phyloP scores from a whole-genome alignment of 2,329 filamentous ascomycete genomes.

The Colletotrichum noveboracense region DNA sequence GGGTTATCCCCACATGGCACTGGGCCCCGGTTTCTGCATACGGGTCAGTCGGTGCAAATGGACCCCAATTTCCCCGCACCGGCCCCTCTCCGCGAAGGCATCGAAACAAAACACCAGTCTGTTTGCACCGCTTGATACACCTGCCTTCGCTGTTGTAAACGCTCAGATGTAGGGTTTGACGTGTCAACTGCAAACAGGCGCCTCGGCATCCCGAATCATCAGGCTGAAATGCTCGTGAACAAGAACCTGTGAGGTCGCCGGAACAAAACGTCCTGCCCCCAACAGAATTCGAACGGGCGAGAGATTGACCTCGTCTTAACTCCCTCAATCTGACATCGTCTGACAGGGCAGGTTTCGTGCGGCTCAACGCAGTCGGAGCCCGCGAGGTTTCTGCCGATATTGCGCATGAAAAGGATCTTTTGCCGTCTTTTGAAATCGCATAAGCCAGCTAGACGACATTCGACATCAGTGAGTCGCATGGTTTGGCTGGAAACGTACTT shows the following conservation, averaged over 20 bases:
- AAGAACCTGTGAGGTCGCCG: neutral
- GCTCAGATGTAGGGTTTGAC: neutral
- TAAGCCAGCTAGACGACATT: neutral
- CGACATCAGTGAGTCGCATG: neutral
- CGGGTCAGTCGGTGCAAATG: neutral
- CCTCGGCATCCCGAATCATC: neutral
- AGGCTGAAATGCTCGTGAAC: neutral
- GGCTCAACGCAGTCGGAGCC: neutral
- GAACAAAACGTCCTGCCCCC: neutral
- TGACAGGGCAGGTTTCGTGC: neutral
- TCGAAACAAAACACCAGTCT: neutral
- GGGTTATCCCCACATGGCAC: neutral
- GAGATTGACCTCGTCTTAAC: neutral
- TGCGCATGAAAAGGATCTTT: neutral
- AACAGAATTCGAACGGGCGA: neutral
- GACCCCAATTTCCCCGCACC: slow-evolving; percentile 14
- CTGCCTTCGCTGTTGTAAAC: neutral
- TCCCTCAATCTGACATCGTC: neutral
- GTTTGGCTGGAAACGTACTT: neutral
- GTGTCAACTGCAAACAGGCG: neutral
- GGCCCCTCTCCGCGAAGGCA: neutral
- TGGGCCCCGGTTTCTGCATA: neutral
- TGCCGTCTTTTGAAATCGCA: neutral
- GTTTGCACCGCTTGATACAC: neutral
- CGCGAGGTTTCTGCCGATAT: neutral